Evolutionary conservation across 2,329 filamentous ascomycete genomes (phyloP).

Genomic region (Ascochyta pisi): DNA sequence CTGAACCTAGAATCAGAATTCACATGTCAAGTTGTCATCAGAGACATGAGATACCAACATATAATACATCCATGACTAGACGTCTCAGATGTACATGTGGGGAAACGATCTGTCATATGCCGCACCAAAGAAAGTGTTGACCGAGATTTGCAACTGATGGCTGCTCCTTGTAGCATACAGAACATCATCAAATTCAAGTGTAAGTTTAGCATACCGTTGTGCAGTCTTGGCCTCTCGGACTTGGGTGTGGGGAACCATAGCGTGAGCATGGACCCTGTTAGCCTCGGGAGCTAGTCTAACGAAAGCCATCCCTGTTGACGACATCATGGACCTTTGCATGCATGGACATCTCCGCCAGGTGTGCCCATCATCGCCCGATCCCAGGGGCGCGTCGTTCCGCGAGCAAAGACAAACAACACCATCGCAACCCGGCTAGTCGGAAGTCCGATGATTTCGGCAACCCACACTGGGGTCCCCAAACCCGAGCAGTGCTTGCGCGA

Average conservation of each 20-base stretch:
- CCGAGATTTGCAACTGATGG: not conserved
- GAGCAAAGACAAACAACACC: slow-evolving; percentile 13
- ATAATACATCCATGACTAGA: not conserved
- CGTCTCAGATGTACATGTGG: not conserved
- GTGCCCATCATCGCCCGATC: slow-evolving; percentile 22
- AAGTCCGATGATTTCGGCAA: slow-evolving; percentile 30
- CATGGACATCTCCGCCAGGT: slow-evolving; percentile 22
- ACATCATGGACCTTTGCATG: slow-evolving; percentile 21
- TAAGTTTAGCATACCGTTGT: slow-evolving; percentile 18
- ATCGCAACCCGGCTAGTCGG: slow-evolving; percentile 11
- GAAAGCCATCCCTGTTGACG: slow-evolving; percentile 16
- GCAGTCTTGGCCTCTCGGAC: slow-evolving; percentile 32
- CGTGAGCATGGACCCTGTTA: slow-evolving; percentile 8
- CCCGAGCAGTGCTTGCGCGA: slow-evolving; percentile 22
- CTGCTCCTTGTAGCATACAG: slow-evolving; percentile 6
- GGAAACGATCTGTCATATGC: slow-evolving; percentile 1
- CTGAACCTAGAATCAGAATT: no score
- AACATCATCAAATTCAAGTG: slow-evolving; percentile 15
- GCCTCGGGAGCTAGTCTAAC: slow-evolving; percentile 19
- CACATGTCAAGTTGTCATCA: not conserved
- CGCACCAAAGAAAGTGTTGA: not conserved
- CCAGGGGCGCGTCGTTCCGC: not conserved
- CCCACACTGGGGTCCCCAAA: slow-evolving; percentile 29
- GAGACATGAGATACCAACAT: not conserved
- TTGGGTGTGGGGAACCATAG: slow-evolving; percentile 45